Base-by-base conservation (phyloP, 1,284 basidiomycete species). In the Phellopilus nigrolimitatus region DNA sequence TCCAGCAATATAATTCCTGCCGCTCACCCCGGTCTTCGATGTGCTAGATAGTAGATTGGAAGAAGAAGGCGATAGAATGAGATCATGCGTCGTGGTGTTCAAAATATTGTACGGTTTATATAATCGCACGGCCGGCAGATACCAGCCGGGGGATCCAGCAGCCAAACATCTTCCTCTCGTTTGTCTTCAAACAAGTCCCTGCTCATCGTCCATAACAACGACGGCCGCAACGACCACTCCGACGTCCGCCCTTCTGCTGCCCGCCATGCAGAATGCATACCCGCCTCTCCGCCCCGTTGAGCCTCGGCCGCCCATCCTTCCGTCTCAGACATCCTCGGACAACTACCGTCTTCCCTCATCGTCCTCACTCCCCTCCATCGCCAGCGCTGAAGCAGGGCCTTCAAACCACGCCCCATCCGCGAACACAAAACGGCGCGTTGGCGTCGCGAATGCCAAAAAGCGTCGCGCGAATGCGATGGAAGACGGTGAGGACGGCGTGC, bases 401-500 rank as follows among this genome's bases (percentile, higher is more conserved):
- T 61, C 60, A 37, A 56, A 56, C 9, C 49, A 27, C 8, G 43
- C 28, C 9, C 22, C 31, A 17, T 36, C n/a, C 21, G 44, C 12
- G n/a, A n/a, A n/a, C n/a, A n/a, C 34, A 21, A 43, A 49, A 28
- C 50, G 50, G 19, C 24, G 47, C 30, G 30, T 47, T 13, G 36
- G 53, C 21, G 45, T 57, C 19, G 31, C 58, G 13, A 27, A 60
- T 15, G 49, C 59, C 3, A 77, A 76, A 57, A 69, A 75, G 22
- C 70, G 72, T 55, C 73, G 75, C 53, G 68, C 67, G 30, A 59
- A 73, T 28, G 71, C 74, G 55, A 24, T 52, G 4, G 78, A 80
- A 51, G 76, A 75, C 52, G 71, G 68, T 38, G 69, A 70, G 48
- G 66, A 66, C 53, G 79, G 79, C 71, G 52, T 67, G 47, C 71